Percentiles rank a stretch among this genome's conserved stretches.
Evolutionary conservation across 1,284 basidiomycete species (phyloP).

Genomic region (Ganoderma lucidum): DNA sequence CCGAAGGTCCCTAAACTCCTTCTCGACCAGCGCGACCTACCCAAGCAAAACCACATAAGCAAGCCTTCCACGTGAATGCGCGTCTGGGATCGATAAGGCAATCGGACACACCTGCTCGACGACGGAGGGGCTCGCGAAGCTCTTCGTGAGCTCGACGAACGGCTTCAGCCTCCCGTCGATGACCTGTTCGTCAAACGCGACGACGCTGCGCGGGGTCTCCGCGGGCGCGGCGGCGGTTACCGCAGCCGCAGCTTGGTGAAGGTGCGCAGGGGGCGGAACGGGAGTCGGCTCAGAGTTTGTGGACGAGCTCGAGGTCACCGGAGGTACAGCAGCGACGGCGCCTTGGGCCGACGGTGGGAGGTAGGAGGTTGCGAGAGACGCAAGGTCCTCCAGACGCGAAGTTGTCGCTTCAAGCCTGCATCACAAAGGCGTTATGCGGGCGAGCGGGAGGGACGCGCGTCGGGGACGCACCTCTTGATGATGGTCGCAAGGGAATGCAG

Average conservation of each 20-base stretch:
- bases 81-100: conserved; percentile 11
- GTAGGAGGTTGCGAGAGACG: conserved; percentile 48
- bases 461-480: conserved; percentile 74
- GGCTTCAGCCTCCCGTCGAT: conserved; percentile 76
- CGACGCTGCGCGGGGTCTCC: conserved; percentile 68
- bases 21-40: conserved; percentile 78
- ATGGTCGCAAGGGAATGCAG: conserved; percentile 81
- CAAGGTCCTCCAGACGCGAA: conserved; percentile 93
- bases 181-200: conserved; percentile 81
- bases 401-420: conserved; percentile 90
- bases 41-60: background rate
- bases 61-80: conserved; percentile 12
- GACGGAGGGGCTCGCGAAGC: conserved; percentile 75
- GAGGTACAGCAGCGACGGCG: conserved; percentile 29
- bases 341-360: conserved; percentile 37
- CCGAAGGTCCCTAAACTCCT: conserved; percentile 76
- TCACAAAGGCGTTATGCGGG: conserved; percentile 19
- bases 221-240: conserved; percentile 42
- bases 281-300: conserved; percentile 50
- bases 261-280: conserved; percentile 50
- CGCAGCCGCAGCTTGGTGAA: conserved; percentile 48
- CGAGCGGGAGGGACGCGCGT: conserved; percentile 15
- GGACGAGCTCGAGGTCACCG: conserved; percentile 47
- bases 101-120: conserved; percentile 75
- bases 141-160: conserved; percentile 78